Evolutionary conservation across 2,329 filamentous ascomycete species (phyloP).

Genomic region (Cadophora luteo-olivacea): DNA sequence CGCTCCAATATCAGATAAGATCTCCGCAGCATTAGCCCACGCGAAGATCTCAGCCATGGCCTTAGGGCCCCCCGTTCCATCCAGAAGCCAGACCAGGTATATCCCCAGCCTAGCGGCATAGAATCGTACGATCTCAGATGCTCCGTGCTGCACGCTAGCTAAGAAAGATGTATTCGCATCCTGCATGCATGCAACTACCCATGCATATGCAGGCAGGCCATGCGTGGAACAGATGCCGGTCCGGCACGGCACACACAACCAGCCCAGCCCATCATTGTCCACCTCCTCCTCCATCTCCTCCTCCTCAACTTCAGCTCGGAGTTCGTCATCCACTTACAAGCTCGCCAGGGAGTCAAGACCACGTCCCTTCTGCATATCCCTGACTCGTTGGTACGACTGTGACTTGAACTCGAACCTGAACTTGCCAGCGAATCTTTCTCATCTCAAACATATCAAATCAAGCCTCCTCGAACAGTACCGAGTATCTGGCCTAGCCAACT

Average conservation of each 20-base stretch:
- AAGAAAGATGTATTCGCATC: background rate
- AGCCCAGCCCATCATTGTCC: background rate
- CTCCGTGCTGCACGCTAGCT: background rate
- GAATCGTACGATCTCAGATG: conserved; percentile 12
- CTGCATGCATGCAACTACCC: background rate
- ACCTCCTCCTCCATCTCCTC: no score
- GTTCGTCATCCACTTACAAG: background rate
- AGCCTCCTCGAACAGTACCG: background rate
- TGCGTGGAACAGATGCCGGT: conserved; percentile 12
- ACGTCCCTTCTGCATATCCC: background rate
- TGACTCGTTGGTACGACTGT: conserved; percentile 5
- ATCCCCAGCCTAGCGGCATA: conserved; percentile 1
- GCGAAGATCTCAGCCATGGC: conserved; percentile 5
- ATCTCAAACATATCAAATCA: conserved; percentile 3
- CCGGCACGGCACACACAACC: conserved; percentile 1
- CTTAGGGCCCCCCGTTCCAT: background rate
- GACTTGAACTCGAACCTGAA: background rate
- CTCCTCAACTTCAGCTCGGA: conserved; percentile 8
- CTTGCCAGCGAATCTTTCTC: conserved; percentile 2
- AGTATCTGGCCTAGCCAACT: background rate
- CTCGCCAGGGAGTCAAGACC: background rate
- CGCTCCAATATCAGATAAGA: conserved; percentile 6
- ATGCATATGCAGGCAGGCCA: background rate
- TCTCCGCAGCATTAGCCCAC: conserved; percentile 7
- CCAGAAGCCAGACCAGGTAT: background rate